Evolutionary conservation across 352 stramenopile genomes (phyloP).

Genomic region (Phytopythium montanum): DNA sequence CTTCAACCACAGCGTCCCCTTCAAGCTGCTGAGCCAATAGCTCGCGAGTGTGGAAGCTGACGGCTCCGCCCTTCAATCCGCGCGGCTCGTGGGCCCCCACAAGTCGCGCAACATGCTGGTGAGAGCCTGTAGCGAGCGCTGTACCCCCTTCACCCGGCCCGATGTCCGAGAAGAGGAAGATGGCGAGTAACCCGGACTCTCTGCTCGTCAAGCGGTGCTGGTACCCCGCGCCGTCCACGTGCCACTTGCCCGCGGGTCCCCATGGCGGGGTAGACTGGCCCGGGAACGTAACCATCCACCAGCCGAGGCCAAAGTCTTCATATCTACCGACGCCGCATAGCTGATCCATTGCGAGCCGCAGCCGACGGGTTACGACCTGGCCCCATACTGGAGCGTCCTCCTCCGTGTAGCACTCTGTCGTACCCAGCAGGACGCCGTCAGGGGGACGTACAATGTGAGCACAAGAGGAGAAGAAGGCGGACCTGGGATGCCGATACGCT

Average conservation of each 20-base stretch:
- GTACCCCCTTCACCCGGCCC: slow-evolving; percentile 58
- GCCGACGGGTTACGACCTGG: slow-evolving; percentile 33
- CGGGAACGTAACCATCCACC: slow-evolving; percentile 85
- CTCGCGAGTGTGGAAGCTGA: slow-evolving; percentile 39
- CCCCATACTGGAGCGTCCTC: slow-evolving; percentile 39
- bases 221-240: slow-evolving; percentile 76
- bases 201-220: slow-evolving; percentile 66
- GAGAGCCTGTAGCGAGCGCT: slow-evolving; percentile 59
- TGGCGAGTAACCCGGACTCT: slow-evolving; percentile 69
- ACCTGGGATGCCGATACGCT: slow-evolving; percentile 51
- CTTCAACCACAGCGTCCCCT: slow-evolving; percentile 40
- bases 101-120: slow-evolving; percentile 52
- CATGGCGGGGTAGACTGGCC: slow-evolving; percentile 44
- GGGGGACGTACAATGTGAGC: too few species aligned
- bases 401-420: slow-evolving; percentile 41
- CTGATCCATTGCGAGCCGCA: slow-evolving; percentile 63
- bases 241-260: slow-evolving; percentile 71
- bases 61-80: slow-evolving; percentile 53
- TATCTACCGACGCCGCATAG: slow-evolving; percentile 59
- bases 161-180: slow-evolving; percentile 83
- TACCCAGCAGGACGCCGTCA: slow-evolving; percentile 1
- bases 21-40: slow-evolving; percentile 15
- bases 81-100: slow-evolving; percentile 45
- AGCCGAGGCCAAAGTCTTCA: slow-evolving; percentile 72
- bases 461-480: not conserved